Percentiles rank a stretch among this genome's conserved stretches.
These are phyloP conservation scores for Turnera subulata DNA, from an alignment of 345 rosid species.

Conservation along the genomic window DNA sequence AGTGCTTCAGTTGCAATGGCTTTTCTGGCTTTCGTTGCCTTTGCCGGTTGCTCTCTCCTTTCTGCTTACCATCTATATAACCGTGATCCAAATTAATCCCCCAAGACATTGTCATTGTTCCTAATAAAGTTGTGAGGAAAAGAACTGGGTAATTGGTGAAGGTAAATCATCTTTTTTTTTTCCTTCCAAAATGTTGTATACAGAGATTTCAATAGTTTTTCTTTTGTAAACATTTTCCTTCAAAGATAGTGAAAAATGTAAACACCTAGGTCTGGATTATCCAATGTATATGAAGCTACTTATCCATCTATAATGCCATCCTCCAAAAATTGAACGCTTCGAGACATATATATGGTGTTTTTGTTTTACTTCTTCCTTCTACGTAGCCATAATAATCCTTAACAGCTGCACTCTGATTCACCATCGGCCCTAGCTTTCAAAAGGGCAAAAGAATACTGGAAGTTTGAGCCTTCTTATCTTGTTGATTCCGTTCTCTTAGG, in stretches of 20 bases:
- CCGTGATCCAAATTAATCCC: constrained; percentile 30
- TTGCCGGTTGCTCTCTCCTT: constrained; percentile 68
- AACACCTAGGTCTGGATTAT: not conserved
- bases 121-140: too few relatives aligned
- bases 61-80: constrained; percentile 70
- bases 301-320: not conserved
- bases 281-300: constrained; percentile 4
- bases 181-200: constrained; percentile 16
- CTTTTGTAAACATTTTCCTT: not conserved
- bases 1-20: constrained; percentile 79
- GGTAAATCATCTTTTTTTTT: not conserved
- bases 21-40: constrained; percentile 72
- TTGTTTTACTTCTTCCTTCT: too few relatives aligned
- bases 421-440: too few relatives aligned
- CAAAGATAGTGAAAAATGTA: not conserved
- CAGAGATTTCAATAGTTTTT: constrained; percentile 1
- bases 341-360: too few relatives aligned
- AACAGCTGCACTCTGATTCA: too few relatives aligned
- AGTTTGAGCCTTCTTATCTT: too few relatives aligned
- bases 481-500: too few relatives aligned
- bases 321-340: too few relatives aligned
- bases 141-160: too few relatives aligned
- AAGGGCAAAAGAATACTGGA: too few relatives aligned
- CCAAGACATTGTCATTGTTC: not conserved
- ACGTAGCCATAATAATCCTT: too few relatives aligned